Evolutionary conservation across 140 eudicot species (phyloP).

Genomic region (Stevia rebaudiana): DNA sequence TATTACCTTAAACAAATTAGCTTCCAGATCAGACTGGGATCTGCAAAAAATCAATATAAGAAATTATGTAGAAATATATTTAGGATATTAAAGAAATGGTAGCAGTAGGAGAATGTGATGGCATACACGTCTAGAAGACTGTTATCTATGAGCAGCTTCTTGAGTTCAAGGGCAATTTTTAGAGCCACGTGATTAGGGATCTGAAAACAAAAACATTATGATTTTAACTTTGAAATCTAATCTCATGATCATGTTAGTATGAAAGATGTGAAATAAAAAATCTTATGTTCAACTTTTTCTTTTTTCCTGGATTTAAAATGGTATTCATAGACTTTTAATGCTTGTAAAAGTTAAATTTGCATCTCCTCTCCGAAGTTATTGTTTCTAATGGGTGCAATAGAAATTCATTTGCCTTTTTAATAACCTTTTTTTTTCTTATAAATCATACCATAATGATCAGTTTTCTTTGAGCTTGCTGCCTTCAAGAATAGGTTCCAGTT

Average conservation of each 20-base stretch:
- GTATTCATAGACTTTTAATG: background rate
- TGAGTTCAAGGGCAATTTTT: conserved; percentile 92
- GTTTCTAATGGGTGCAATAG: background rate
- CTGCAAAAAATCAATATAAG: conserved; percentile 36
- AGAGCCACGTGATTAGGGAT: conserved; percentile 97
- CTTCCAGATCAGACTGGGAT: conserved; percentile 94
- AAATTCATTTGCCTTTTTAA: background rate
- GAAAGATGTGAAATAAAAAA: background rate
- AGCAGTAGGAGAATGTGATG: conserved; percentile 7
- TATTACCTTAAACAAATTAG: conserved; percentile 84
- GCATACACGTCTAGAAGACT: conserved; percentile 96
- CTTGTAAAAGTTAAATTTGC: background rate
- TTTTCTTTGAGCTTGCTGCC: background rate
- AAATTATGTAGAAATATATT: conserved; percentile 1
- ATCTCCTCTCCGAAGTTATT: background rate
- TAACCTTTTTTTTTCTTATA: background rate
- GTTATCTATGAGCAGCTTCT: conserved; percentile 93
- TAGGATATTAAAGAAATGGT: conserved; percentile 12
- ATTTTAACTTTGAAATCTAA: conserved; percentile 12
- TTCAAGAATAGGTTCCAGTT: conserved; percentile 13
- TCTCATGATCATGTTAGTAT: background rate
- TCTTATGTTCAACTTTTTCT: background rate
- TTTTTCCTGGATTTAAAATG: background rate
- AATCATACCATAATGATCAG: background rate
- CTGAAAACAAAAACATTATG: conserved; percentile 36